Evolutionary conservation across 1,284 basidiomycete genomes (phyloP), one percentile per base, ranked within the genome.

Genomic region (Ustilago cynodontis): DNA sequence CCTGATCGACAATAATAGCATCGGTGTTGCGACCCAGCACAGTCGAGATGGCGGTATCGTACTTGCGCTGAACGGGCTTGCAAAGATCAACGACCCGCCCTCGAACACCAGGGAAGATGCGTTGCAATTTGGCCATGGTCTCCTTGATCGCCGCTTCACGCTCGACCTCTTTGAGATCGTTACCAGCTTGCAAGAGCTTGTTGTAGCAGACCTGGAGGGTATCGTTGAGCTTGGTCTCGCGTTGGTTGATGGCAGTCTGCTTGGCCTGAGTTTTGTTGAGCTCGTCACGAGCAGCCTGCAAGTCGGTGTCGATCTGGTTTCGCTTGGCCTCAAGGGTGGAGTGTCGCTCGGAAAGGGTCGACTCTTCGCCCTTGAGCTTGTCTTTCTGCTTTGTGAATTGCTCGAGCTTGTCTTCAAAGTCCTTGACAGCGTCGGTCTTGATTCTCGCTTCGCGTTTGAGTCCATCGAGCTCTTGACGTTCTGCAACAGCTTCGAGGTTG

Each of bases 11-110:
- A 2, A 99, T 93, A 62, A 99, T 91, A 1, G 95, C 93, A 80
- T 99, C 96, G 58, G 95, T 92, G 86, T 99, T 95, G 65, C 95
- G 90, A 0, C 96, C 97, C 2, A 99, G 89, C 18, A 98, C 91
- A n/a, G 95, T 94, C 11, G 92, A 91, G n/a, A 99, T 93, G 0
- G 97, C 94, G 0, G 90, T 90, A 83, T 97, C 93, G 84, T 98
- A 99, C 87, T 97, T 98, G 67, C 92, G 90, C 69, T 93, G 92
- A 0, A 93, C 94, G 0, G 96, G 95, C 85, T 94, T 94, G 89
- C 94, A 98, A 10, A 98, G 88, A 84, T 98, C 95, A 33, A 94
- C 89, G 4, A 99, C 90, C 33, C 96, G 91, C 0, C 97, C 97
- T 31, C 83, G 84, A 3, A 88, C 87, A 47, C 84, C 86, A 18